Base-by-base conservation (phyloP, 108 stramenopile genomes). In the Pseudonitzschia delicatissima region DNA sequence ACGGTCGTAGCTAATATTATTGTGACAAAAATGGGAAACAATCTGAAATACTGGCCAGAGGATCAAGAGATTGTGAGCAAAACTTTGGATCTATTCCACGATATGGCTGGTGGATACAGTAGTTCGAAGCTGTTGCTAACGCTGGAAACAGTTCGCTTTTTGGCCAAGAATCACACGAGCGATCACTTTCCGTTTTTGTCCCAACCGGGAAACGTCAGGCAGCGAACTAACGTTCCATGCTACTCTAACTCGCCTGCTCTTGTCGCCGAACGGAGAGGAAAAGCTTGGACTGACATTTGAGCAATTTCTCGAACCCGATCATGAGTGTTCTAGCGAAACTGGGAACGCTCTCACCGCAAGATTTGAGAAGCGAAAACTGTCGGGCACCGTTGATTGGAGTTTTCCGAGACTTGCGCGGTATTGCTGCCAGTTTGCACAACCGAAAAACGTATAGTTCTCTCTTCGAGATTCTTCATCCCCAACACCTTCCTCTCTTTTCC, bases 21-120 rank as follows among this genome's bases (percentile, higher is more conserved):
- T 63, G 93, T 97, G 33, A 97, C 91, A 36, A 97, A 99, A 81
- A 90, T 97, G 64, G 83, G 96, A 58, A 97, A 96, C 71, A 97
- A 97, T 75, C 85, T 99, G 49, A 97, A 97, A 78, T 96, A 81
- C 74, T 99, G 97, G 96, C 94, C 93, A 5, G 91, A 92, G 45
- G 84, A 94, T 15, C 68, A 93, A 51, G 94, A 95, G 26, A 84
- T 99, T 17, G 71, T 97, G 31, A 74, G 81, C 28, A 91, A 92
- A 40, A 97, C 98, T 5, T 73, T 99, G 39, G 92, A 94, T 26
- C 82, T 99, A 7, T 77, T 99, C 40, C 85, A 93, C 40, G 98
- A 97, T 72, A 96, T 99, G 95, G 93, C 96, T 2, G 81, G 87
- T 39, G 94, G 95, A 39, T 98, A 96, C 90, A 93, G 90, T 62